Conservation (phyloP, 495 filamentous ascomycete species). For the Penicillium arizonense region DNA sequence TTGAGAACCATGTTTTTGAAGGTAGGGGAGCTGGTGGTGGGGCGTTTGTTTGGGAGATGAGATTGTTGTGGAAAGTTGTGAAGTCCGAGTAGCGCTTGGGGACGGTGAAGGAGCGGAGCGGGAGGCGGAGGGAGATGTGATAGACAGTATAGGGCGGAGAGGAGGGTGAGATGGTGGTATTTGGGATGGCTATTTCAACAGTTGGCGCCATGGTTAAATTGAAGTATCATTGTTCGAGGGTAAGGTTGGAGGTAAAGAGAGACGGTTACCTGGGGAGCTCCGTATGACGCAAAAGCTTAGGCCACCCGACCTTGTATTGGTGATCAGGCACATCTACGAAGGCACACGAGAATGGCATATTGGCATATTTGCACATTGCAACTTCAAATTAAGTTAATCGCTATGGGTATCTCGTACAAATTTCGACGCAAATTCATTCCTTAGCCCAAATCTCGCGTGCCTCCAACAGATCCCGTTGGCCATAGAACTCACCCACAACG, state of each 20-base stretch:
- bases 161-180: conserved; percentile 59
- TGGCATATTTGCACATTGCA: neutral
- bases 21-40: conserved; percentile 69
- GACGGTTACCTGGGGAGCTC: neutral
- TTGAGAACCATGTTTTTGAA: conserved; percentile 80
- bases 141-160: conserved; percentile 85
- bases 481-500: conserved; percentile 84
- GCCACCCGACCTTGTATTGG: neutral
- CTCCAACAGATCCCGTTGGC: conserved; percentile 82
- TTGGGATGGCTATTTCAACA: conserved; percentile 79
- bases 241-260: neutral
- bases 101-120: conserved; percentile 82
- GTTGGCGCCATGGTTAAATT: conserved; percentile 63
- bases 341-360: neutral
- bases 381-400: neutral
- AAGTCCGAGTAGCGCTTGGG: conserved; percentile 97
- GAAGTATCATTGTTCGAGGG: neutral
- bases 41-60: conserved; percentile 60
- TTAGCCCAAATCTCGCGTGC: conserved; percentile 55
- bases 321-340: neutral
- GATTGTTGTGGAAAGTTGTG: conserved; percentile 65
- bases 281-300: conserved; percentile 19
- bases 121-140: conserved; percentile 84
- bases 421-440: neutral
- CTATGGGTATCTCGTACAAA: conserved; percentile 18